Conservation (phyloP, 108 stramenopile genomes). For the Schizochytrium sp. region DNA sequence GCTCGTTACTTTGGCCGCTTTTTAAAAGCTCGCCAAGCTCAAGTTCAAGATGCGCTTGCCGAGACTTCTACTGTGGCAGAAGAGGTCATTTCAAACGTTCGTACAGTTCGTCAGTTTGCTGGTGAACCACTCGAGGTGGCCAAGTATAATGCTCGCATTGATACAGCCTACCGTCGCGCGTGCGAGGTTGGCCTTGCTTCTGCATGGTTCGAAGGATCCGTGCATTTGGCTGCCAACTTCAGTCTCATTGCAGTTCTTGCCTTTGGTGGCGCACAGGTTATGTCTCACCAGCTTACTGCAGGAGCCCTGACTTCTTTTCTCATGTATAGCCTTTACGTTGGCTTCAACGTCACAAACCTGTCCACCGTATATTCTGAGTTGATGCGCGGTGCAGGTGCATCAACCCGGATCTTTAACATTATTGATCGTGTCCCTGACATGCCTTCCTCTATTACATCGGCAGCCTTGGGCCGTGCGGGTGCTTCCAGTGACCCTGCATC, state of each 20-base stretch:
- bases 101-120: conserved; percentile 83
- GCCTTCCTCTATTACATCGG: conserved; percentile 51
- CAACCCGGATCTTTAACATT: conserved; percentile 78
- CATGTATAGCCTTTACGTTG: conserved; percentile 87
- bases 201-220: conserved; percentile 81
- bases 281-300: conserved; percentile 75
- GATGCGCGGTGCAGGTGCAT: conserved; percentile 81
- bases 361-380: conserved; percentile 83
- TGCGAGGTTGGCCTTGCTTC: conserved; percentile 79
- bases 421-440: conserved; percentile 79
- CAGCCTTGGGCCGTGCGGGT: neutral
- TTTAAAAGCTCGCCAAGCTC: neutral
- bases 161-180: conserved; percentile 78
- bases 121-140: conserved; percentile 79
- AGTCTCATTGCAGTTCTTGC: conserved; percentile 83
- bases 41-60: conserved; percentile 61
- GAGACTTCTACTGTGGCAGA: conserved; percentile 72
- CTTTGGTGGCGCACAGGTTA: conserved; percentile 83
- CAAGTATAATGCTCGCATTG: conserved; percentile 75
- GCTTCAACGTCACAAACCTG: conserved; percentile 81
- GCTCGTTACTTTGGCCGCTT: conserved; percentile 48
- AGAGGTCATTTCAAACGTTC: conserved; percentile 78
- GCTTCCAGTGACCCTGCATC: neutral
- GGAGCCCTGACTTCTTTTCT: conserved; percentile 88
- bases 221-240: conserved; percentile 82